Evolutionary conservation across 768 basidiomycete species (phyloP), one percentile per base, ranked within the genome.

Genomic region (Hygrocybe coccinea): DNA sequence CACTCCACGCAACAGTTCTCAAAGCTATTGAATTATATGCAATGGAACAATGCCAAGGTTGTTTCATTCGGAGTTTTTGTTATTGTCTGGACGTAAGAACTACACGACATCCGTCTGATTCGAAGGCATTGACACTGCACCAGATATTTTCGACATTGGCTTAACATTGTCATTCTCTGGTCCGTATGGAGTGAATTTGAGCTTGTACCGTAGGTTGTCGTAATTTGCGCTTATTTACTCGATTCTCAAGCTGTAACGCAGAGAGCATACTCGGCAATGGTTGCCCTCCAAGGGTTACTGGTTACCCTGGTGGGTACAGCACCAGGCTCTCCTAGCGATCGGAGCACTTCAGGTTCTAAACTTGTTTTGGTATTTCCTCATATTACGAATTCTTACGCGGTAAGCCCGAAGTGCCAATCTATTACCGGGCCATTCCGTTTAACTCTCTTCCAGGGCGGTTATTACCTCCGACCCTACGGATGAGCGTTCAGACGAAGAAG

Each of bases 71-170:
- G 71, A 1, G 55, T 79, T 35, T 91, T 97, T 67, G 73, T 91
- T 55, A 69, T 66, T 52, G 68, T 87, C 22, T 97, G 94, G 94
- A 85, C 87, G 89, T 94, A 63, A 69, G 89, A 52, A 14, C 14
- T 50, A 22, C 47, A n/a, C n/a, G n/a, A n/a, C n/a, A n/a, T n/a
- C n/a, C n/a, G n/a, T n/a, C n/a, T n/a, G n/a, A n/a, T n/a, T n/a
- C n/a, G n/a, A n/a, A n/a, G 52, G 36, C 34, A 45, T 7, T 39
- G 35, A 24, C 48, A 8, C 17, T 36, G 2, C 8, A 19, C 52
- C 64, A 95, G 91, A 6, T 97, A 97, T 67, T 90, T 95, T 79
- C 89, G 95, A 3, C 94, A 95, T 68, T 97, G 87, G 66, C 74
- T 95, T 39, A 97, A 97, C 68, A 67, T 95, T 54, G 71, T 76